phyloP scores from a whole-genome alignment of 2,329 filamentous ascomycete genomes.

The Colletotrichum tanaceti region DNA sequence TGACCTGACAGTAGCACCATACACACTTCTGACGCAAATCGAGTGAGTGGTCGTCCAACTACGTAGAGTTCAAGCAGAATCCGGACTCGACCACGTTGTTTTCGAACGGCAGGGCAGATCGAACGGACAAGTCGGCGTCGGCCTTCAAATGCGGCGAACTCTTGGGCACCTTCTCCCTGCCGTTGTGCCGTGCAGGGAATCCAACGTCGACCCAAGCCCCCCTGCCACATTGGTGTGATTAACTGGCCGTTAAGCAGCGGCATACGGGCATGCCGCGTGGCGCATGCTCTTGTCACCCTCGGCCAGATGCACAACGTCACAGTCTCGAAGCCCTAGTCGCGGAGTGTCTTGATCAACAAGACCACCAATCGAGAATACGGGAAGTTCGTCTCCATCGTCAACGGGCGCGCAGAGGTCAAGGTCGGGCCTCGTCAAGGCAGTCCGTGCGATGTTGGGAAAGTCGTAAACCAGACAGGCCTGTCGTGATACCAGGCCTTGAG shows the following conservation, averaged over 20 bases:
- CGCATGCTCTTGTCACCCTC: slow-evolving; percentile 28
- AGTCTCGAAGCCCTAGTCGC: background rate
- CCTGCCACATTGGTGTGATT: slow-evolving; percentile 17
- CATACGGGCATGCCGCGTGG: slow-evolving; percentile 34
- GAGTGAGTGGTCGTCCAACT: background rate
- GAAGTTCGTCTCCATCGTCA: slow-evolving; percentile 7
- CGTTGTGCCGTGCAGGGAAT: slow-evolving; percentile 24
- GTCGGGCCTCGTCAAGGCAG: slow-evolving; percentile 33
- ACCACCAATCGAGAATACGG: slow-evolving; percentile 1
- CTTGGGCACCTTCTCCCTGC: slow-evolving; percentile 11
- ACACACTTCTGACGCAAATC: background rate
- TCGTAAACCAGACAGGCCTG: slow-evolving; percentile 21
- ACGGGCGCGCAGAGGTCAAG: slow-evolving; percentile 18
- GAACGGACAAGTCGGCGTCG: slow-evolving; percentile 19
- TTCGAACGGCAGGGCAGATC: no score
- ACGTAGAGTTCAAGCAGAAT: background rate
- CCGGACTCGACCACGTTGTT: background rate
- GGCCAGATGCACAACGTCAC: slow-evolving; percentile 12
- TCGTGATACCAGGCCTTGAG: slow-evolving; percentile 18
- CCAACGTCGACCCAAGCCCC: slow-evolving; percentile 33
- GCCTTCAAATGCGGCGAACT: background rate
- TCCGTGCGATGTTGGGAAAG: slow-evolving; percentile 28
- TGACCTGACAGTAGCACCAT: background rate
- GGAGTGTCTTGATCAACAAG: background rate
- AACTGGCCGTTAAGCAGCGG: slow-evolving; percentile 26